These are phyloP conservation scores for Thecaphora frezii DNA, from an alignment of 1,284 basidiomycete genomes.

Conservation along the genomic window DNA sequence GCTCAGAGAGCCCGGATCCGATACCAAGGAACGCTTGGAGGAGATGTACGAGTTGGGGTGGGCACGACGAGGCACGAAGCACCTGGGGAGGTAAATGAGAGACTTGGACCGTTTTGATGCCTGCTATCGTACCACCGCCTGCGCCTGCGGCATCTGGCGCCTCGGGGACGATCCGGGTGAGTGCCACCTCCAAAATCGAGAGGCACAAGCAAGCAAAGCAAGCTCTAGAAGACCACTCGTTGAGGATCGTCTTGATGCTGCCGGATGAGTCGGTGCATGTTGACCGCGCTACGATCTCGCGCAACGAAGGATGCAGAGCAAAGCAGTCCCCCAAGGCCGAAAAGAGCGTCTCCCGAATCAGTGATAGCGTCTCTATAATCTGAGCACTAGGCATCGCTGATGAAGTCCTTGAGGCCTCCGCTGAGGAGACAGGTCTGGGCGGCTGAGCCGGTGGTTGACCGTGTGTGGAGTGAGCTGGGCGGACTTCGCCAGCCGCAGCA, in stretches of 20 bases:
- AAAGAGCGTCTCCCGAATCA: background rate
- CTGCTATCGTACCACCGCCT: too few relatives aligned
- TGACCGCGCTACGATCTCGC: background rate
- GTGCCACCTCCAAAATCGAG: background rate
- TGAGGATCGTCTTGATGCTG: background rate
- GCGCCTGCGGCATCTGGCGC: background rate
- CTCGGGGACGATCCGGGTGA: background rate
- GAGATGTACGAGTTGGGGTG: background rate
- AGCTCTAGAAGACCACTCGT: background rate
- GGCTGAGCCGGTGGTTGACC: background rate
- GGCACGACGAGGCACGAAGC: background rate
- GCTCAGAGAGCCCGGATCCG: background rate
- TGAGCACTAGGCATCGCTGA: background rate
- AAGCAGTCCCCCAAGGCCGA: background rate
- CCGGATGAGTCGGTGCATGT: background rate
- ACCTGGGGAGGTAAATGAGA: background rate
- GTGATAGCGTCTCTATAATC: background rate
- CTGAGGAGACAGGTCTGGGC: background rate
- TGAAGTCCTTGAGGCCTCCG: too few relatives aligned
- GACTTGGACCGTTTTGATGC: background rate
- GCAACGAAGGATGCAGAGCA: background rate
- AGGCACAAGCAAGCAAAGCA: background rate
- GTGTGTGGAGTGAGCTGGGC: background rate
- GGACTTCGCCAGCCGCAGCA: background rate
- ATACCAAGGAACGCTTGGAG: background rate